These are phyloP conservation scores for Grosmannia clavigera DNA, from an alignment of 2,329 filamentous ascomycete genomes.

Conservation along the genomic window DNA sequence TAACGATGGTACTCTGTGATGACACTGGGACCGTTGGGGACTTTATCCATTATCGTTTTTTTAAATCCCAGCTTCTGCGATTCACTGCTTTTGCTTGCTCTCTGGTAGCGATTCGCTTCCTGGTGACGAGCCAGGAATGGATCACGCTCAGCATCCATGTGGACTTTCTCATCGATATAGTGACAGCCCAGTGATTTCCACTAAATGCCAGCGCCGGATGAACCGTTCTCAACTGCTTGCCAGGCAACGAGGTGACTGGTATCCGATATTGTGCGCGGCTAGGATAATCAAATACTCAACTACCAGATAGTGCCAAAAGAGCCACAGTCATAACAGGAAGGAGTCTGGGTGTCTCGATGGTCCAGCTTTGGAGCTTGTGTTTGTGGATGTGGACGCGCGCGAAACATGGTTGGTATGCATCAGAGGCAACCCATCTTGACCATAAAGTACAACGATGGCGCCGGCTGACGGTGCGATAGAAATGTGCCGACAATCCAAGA, in stretches of 20 bases:
- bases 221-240: constrained; percentile 31
- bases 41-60: not conserved
- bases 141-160: constrained; percentile 8
- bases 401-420: not conserved
- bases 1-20: constrained; percentile 5
- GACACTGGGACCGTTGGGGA: not conserved
- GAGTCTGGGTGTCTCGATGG: constrained; percentile 20
- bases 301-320: constrained; percentile 21
- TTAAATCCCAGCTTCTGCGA: constrained; percentile 17
- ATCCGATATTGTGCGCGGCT: constrained; percentile 32
- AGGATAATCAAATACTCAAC: constrained; percentile 41
- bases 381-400: not conserved
- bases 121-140: constrained; percentile 16
- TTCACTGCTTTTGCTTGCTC: constrained; percentile 40
- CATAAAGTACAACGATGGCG: constrained; percentile 16
- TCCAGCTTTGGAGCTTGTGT: constrained; percentile 7
- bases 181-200: constrained; percentile 7
- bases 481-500: constrained; percentile 57
- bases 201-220: constrained; percentile 4
- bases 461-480: constrained; percentile 11
- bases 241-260: constrained; percentile 33
- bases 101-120: constrained; percentile 16
- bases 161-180: not conserved
- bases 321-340: constrained; percentile 25
- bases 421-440: constrained; percentile 9